Base-by-base conservation (phyloP, 2,329 filamentous ascomycete genomes). In the Pseudogymnoascus sp. region DNA sequence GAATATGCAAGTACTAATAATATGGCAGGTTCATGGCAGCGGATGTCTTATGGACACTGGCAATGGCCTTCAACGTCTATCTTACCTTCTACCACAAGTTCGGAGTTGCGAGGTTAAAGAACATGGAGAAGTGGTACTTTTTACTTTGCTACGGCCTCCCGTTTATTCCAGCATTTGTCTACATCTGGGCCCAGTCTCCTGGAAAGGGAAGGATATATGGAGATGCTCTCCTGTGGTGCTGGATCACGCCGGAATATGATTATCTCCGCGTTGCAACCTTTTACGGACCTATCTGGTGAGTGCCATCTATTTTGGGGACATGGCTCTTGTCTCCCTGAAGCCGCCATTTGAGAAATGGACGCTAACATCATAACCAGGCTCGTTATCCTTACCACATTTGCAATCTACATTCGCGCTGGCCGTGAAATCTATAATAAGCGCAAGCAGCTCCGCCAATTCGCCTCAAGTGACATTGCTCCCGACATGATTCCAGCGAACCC, bases 41-140 rank as follows among this genome's bases (percentile, higher is more conserved):
- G 4, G 88, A 91, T 76, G 85, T 87, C 1, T 79, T 88, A 52
- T 92, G 87, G 89, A 89, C 88, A 0, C 79, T 92, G 63, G 85
- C 88, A 61, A 94, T 95, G 90, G 89, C 90, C 1, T 80, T 87
- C 67, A 95, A 94, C 71, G 90, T 94, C 60, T 91, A 91, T 72
- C 75, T 93, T 12, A 92, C 90, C 0, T 91, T 94, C 70, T 92
- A 91, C 73, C 80, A 79, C 69, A 89, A 88, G 66, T 92, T 86
- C 67, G 84, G 88, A 64, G 83, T 86, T 1, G 75, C 79, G 3
- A 80, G 82, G 60, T 76, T 94, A 12, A 84, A 84, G 9, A 79
- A 75, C 49, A 80, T 93, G 71, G 91, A 94, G 71, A 82, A 86
- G 52, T 86, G 82, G 63, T 94, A 94, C 66, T 72, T 91, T 1